phyloP scores from a whole-genome alignment of 2,329 filamentous ascomycete species.

The Chaetomium sp. region DNA sequence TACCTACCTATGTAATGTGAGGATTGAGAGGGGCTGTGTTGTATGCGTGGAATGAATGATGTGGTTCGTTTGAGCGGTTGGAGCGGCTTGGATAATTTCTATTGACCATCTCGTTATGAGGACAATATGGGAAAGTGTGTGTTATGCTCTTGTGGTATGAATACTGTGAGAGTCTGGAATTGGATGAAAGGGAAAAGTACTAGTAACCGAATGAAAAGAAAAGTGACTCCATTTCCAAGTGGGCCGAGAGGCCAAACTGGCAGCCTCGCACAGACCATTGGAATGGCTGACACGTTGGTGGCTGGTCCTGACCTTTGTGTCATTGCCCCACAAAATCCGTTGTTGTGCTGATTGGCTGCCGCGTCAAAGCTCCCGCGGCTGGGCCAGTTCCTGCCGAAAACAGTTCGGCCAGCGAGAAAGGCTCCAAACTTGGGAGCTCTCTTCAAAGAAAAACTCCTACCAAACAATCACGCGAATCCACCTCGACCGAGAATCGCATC shows the following conservation, averaged over 20 bases:
- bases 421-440: background rate
- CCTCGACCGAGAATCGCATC: background rate
- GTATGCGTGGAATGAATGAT: no score
- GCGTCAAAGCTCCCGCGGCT: constrained; percentile 20
- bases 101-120: no score
- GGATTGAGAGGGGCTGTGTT: background rate
- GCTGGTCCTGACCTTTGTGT: constrained; percentile 1
- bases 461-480: constrained; percentile 17
- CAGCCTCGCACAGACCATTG: constrained; percentile 1
- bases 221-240: background rate
- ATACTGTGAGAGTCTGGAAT: no score
- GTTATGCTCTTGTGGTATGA: no score
- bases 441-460: constrained; percentile 4
- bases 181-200: no score
- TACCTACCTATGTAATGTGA: background rate
- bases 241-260: background rate
- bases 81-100: no score
- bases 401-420: constrained; percentile 19
- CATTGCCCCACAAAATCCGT: constrained; percentile 17
- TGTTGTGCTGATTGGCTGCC: constrained; percentile 25
- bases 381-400: constrained; percentile 28
- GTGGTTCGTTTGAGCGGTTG: no score
- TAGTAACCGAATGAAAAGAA: no score
- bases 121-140: no score
- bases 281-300: no score